phyloP scores from a whole-genome alignment of 2,329 filamentous ascomycete genomes.

The Xylaria sp. region DNA sequence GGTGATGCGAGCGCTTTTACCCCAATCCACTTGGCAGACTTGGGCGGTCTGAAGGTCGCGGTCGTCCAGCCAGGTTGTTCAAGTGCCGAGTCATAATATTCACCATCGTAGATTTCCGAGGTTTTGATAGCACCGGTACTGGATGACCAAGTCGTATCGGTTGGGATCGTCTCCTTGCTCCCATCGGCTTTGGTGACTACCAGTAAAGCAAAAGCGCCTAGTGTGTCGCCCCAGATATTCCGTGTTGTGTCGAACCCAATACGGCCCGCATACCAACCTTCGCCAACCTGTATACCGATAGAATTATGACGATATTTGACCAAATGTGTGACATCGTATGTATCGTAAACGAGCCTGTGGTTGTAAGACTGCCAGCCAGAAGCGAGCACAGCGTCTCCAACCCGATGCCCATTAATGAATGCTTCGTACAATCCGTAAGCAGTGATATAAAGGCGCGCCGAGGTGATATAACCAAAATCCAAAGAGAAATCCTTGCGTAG shows the following conservation, averaged over 20 bases:
- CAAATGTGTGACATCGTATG: slow-evolving; percentile 60
- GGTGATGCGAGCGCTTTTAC: slow-evolving; percentile 42
- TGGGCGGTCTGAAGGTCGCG: slow-evolving; percentile 49
- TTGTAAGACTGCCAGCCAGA: slow-evolving; percentile 66
- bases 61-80: slow-evolving; percentile 44
- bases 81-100: slow-evolving; percentile 48
- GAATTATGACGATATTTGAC: slow-evolving; percentile 54
- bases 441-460: slow-evolving; percentile 60
- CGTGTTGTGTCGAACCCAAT: slow-evolving; percentile 48
- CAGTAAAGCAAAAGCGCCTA: slow-evolving; percentile 49
- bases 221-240: slow-evolving; percentile 50
- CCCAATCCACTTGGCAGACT: slow-evolving; percentile 46
- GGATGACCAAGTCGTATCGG: slow-evolving; percentile 49
- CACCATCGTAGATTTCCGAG: slow-evolving; percentile 49
- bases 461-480: slow-evolving; percentile 37
- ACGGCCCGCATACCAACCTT: slow-evolving; percentile 63
- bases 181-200: slow-evolving; percentile 42
- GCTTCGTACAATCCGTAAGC: slow-evolving; percentile 59
- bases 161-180: slow-evolving; percentile 41
- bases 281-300: slow-evolving; percentile 59
- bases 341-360: slow-evolving; percentile 63
- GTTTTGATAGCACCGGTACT: slow-evolving; percentile 44
- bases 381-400: slow-evolving; percentile 57
- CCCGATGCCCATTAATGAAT: slow-evolving; percentile 58
- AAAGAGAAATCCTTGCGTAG: slow-evolving; percentile 53